Evolutionary conservation across 2,329 filamentous ascomycete genomes (phyloP).

Genomic region (Fonsecaea multimorphosa): DNA sequence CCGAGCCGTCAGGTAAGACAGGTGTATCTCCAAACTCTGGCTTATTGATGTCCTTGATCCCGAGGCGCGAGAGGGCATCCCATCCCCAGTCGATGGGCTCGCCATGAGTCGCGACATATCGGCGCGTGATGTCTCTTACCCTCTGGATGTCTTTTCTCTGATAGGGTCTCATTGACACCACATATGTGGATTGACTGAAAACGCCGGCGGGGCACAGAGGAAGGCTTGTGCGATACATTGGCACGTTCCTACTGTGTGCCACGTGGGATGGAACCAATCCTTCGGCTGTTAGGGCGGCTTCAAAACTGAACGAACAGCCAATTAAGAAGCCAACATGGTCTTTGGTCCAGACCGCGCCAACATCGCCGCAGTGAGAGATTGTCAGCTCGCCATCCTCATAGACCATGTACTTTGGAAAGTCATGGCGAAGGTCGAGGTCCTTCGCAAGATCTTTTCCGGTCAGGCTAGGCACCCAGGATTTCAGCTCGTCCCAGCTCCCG

Average conservation of each 20-base stretch:
- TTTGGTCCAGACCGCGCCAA: slow-evolving; percentile 60
- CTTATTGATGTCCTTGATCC: slow-evolving; percentile 59
- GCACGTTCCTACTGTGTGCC: slow-evolving; percentile 57
- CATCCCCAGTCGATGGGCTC: slow-evolving; percentile 71
- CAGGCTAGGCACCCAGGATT: slow-evolving; percentile 46
- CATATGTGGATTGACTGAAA: slow-evolving; percentile 61
- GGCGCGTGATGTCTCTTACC: slow-evolving; percentile 62
- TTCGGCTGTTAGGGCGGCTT: slow-evolving; percentile 59
- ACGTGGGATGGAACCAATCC: slow-evolving; percentile 61
- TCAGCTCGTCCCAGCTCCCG: slow-evolving; percentile 53
- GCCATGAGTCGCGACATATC: slow-evolving; percentile 64
- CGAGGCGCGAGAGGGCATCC: slow-evolving; percentile 60
- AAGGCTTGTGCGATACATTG: slow-evolving; percentile 67
- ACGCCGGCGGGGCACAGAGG: slow-evolving; percentile 64
- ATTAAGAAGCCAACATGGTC: slow-evolving; percentile 68
- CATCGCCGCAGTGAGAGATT: slow-evolving; percentile 49
- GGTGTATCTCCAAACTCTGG: slow-evolving; percentile 65
- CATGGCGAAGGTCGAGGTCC: slow-evolving; percentile 63
- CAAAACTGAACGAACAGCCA: slow-evolving; percentile 70
- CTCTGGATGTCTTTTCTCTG: slow-evolving; percentile 54
- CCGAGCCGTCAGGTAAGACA: slow-evolving; percentile 47
- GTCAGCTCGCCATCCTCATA: slow-evolving; percentile 58
- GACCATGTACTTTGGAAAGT: slow-evolving; percentile 65
- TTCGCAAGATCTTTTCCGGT: slow-evolving; percentile 45
- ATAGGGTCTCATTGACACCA: slow-evolving; percentile 71